Evolutionary conservation across 495 filamentous ascomycete genomes (phyloP).

Genomic region (Penicillium lividum): DNA sequence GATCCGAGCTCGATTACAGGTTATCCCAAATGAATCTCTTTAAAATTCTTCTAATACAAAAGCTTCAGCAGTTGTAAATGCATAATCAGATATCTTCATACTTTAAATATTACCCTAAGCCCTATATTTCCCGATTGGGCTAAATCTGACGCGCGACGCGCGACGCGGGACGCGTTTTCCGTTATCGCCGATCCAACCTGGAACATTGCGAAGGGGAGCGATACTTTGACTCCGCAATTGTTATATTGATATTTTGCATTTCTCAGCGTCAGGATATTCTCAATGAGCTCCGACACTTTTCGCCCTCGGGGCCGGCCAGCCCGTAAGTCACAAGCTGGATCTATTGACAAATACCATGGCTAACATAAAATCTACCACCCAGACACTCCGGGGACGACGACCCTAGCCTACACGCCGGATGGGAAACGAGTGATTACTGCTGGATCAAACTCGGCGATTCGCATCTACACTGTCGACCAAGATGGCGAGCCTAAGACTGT

Average conservation of each 20-base stretch:
- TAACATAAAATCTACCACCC: slow-evolving; percentile 16
- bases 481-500: slow-evolving; percentile 90
- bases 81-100: not conserved
- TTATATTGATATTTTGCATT: slow-evolving; percentile 1
- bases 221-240: not conserved
- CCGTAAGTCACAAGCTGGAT: slow-evolving; percentile 33
- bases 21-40: no score
- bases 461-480: slow-evolving; percentile 84
- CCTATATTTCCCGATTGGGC: slow-evolving; percentile 36
- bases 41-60: no score
- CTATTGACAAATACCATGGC: not conserved
- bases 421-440: slow-evolving; percentile 75
- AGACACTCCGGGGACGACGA: slow-evolving; percentile 71
- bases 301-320: slow-evolving; percentile 49
- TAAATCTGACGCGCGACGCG: slow-evolving; percentile 31
- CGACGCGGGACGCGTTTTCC: slow-evolving; percentile 32
- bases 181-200: slow-evolving; percentile 13
- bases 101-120: slow-evolving; percentile 37
- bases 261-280: not conserved
- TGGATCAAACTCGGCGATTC: slow-evolving; percentile 85
- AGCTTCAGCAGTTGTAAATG: no score
- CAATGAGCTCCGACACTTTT: slow-evolving; percentile 42
- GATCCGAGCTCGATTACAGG: no score
- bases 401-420: slow-evolving; percentile 67
- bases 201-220: not conserved